phyloP scores from a whole-genome alignment of 164 flowering plant genomes.

The Aristolochia contorta region DNA sequence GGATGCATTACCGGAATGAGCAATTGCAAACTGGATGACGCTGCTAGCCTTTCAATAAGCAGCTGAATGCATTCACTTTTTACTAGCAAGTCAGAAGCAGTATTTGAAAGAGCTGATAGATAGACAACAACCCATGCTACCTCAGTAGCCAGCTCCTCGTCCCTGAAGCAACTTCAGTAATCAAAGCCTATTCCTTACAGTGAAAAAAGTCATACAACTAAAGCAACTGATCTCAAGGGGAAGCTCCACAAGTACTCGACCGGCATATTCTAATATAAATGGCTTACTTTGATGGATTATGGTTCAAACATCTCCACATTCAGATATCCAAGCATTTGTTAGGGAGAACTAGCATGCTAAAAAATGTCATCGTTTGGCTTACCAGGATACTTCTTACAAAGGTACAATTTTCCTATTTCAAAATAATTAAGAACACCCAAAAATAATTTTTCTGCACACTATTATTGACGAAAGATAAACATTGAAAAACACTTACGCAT shows the following conservation, averaged over 20 bases:
- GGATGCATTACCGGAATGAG: conserved; percentile 71
- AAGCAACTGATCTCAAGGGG: no score
- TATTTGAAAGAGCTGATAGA: conserved; percentile 86
- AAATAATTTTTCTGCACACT: neutral
- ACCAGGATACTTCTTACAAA: neutral
- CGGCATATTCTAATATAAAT: no score
- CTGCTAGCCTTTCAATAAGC: conserved; percentile 63
- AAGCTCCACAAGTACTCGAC: no score
- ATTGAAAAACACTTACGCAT: conserved; percentile 40
- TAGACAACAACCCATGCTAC: conserved; percentile 96
- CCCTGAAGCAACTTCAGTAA: conserved; percentile 41
- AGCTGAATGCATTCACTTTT: conserved; percentile 66
- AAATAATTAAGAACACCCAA: neutral
- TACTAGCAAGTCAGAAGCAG: conserved; percentile 59
- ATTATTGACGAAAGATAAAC: neutral
- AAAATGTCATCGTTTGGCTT: neutral
- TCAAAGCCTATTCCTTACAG: neutral
- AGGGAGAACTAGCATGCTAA: neutral
- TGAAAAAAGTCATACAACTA: no score
- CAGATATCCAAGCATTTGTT: neutral
- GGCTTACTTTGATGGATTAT: no score
- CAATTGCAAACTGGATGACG: conserved; percentile 71
- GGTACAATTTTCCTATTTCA: no score
- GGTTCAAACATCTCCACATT: no score
- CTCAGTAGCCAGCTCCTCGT: conserved; percentile 92